Conservation (phyloP, 2,329 filamentous ascomycete species). For the Epichloe sp. region DNA sequence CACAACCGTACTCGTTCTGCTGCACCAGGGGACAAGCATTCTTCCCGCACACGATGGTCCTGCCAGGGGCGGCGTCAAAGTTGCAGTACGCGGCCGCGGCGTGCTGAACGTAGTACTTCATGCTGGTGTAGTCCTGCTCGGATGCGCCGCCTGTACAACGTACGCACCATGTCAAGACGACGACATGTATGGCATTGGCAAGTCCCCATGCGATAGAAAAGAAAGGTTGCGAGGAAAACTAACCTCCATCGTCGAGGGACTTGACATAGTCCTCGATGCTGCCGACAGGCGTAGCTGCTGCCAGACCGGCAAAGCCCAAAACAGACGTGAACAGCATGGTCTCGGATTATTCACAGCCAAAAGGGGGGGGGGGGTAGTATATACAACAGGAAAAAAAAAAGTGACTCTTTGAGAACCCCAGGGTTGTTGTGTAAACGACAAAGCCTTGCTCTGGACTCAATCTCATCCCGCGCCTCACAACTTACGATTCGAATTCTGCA, state of each 20-base stretch:
- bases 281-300: constrained; percentile 13
- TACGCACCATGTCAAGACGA: neutral
- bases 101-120: constrained; percentile 39
- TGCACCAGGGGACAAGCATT: constrained; percentile 31
- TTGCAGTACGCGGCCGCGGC: constrained; percentile 42
- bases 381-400: neutral
- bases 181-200: neutral
- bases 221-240: neutral
- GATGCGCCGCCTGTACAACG: constrained; percentile 12
- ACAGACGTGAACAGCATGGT: constrained; percentile 14
- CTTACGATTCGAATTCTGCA: too few relatives aligned
- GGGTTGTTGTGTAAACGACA: neutral
- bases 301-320: constrained; percentile 15
- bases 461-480: too few relatives aligned
- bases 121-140: constrained; percentile 20
- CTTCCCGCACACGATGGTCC: constrained; percentile 28
- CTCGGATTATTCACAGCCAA: too few relatives aligned
- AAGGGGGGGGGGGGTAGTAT: neutral
- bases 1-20: constrained; percentile 28
- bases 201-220: neutral
- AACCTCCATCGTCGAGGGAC: constrained; percentile 22
- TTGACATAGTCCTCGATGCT: constrained; percentile 14
- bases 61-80: constrained; percentile 23
- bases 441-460: too few relatives aligned
- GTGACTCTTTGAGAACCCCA: too few relatives aligned